Conservation (phyloP, 768 basidiomycete species). For the Boletus patriciae region DNA sequence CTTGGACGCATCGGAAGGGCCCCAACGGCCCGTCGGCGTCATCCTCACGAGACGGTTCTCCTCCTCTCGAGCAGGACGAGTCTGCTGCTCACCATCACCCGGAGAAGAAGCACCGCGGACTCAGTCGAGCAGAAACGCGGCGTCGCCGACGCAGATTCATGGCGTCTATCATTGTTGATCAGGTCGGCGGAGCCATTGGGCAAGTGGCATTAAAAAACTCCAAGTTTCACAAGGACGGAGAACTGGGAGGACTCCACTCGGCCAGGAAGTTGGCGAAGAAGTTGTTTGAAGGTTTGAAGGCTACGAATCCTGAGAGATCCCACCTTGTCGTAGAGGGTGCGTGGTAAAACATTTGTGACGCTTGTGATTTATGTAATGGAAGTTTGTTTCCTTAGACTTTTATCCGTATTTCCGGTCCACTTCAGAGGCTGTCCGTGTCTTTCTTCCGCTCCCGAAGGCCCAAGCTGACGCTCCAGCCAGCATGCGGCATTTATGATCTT, state of each 20-base stretch:
- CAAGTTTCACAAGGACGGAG: constrained; percentile 54
- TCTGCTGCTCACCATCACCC: constrained; percentile 6
- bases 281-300: constrained; percentile 60
- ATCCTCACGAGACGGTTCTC: not conserved
- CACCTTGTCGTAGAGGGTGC: constrained; percentile 68
- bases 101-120: constrained; percentile 16
- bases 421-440: constrained; percentile 58
- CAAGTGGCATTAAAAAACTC: constrained; percentile 71
- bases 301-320: constrained; percentile 56
- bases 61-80: constrained; percentile 15
- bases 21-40: constrained; percentile 5
- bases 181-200: constrained; percentile 61
- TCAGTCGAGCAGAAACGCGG: constrained; percentile 34
- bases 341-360: constrained; percentile 8
- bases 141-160: constrained; percentile 51
- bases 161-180: constrained; percentile 69
- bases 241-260: constrained; percentile 57
- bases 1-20: constrained; percentile 19
- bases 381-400: constrained; percentile 53
- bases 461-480: constrained; percentile 34
- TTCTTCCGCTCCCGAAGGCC: not conserved
- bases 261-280: constrained; percentile 68
- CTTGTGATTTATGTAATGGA: not conserved
- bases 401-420: constrained; percentile 71
- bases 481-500: constrained; percentile 69